Evolutionary conservation across 148 eudicot genomes (phyloP).

Genomic region (Silene conica): DNA sequence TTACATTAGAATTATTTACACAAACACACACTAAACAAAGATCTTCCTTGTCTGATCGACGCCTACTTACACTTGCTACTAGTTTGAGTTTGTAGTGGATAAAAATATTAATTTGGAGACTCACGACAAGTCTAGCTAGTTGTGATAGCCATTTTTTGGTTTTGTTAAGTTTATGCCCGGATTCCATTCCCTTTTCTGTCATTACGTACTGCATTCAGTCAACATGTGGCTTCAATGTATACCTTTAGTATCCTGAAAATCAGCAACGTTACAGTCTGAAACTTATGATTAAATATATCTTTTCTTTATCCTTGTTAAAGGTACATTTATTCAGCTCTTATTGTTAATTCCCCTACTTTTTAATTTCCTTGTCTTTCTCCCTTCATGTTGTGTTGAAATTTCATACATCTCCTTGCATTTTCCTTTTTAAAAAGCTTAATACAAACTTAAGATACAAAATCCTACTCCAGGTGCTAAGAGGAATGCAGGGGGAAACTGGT

Average conservation of each 20-base stretch:
- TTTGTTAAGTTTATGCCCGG: no score
- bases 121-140: no score
- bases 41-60: no score
- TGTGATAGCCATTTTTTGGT: no score
- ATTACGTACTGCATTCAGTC: no score
- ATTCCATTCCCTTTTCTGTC: not conserved
- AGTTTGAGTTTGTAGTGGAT: no score
- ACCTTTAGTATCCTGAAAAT: not conserved
- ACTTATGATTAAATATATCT: not conserved
- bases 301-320: conserved; percentile 2
- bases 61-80: no score
- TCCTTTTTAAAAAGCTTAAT: not conserved
- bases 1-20: no score
- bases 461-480: conserved; percentile 61
- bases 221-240: not conserved
- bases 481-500: conserved; percentile 87
- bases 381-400: not conserved
- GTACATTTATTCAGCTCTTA: not conserved
- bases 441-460: conserved; percentile 6
- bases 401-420: conserved; percentile 8
- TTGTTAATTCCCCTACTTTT: not conserved
- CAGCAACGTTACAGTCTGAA: not conserved
- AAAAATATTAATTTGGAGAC: no score
- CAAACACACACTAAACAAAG: no score
- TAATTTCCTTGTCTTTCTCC: not conserved